Conservation (phyloP, 2,329 filamentous ascomycete genomes). For the Diaporthe amygdali region DNA sequence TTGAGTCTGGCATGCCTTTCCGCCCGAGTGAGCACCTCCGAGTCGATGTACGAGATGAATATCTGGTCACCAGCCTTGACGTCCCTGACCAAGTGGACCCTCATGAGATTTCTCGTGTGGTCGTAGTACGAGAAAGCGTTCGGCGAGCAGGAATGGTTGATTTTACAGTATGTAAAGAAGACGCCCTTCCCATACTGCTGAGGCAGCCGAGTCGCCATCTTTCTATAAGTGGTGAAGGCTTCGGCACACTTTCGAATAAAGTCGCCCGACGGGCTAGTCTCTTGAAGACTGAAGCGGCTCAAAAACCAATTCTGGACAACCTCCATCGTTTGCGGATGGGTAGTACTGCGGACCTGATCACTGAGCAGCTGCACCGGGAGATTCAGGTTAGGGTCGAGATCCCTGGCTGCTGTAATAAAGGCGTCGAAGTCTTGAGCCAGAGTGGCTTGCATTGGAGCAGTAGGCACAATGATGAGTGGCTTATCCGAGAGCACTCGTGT, state of each 20-base stretch:
- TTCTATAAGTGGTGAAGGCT: background rate
- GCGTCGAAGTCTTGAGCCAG: slow-evolving; percentile 17
- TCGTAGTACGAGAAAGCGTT: slow-evolving; percentile 29
- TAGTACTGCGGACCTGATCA: background rate
- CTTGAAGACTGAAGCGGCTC: background rate
- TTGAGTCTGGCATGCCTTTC: background rate
- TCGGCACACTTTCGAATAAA: background rate
- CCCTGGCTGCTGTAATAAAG: background rate
- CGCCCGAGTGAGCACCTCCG: background rate
- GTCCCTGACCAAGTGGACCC: slow-evolving; percentile 26
- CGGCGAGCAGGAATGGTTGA: slow-evolving; percentile 30
- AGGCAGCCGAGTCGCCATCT: background rate
- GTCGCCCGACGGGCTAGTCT: background rate
- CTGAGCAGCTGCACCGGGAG: background rate
- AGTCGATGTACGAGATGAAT: slow-evolving; percentile 13
- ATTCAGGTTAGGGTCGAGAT: background rate
- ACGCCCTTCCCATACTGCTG: background rate
- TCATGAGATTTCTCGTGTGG: slow-evolving; percentile 21
- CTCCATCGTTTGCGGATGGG: background rate
- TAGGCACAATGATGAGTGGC: slow-evolving; percentile 18
- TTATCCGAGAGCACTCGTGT: slow-evolving; percentile 16
- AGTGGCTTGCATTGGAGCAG: background rate
- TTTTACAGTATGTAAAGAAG: slow-evolving; percentile 1
- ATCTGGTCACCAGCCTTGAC: slow-evolving; percentile 28
- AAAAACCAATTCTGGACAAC: background rate